Evolutionary conservation across 2,329 filamentous ascomycete species (phyloP), one percentile per base, ranked within the genome.

Genomic region (Pseudocercospora macadamiae): DNA sequence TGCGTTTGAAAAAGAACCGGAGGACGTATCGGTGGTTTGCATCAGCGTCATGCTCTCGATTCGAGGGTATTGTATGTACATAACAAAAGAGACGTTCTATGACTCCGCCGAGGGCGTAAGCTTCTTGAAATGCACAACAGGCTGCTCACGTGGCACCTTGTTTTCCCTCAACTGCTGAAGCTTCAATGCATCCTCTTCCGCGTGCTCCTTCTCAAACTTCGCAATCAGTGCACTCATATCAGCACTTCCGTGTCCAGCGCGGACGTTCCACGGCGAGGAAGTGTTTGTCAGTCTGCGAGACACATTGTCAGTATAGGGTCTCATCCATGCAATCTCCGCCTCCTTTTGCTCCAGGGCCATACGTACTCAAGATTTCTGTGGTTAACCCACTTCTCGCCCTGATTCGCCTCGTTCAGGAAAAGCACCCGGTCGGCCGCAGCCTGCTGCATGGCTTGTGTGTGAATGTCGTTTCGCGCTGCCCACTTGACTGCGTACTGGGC

Each of bases 341-440:
- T n/a, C n/a, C n/a, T n/a, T n/a, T n/a, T n/a, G n/a, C n/a, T n/a
- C n/a, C n/a, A n/a, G n/a, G n/a, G n/a, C n/a, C n/a, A n/a, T n/a
- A 83, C 86, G 62, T 82, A 89, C 87, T 89, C 87, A 30, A 83
- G 85, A 67, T 83, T 86, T 70, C 75, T 83, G 73, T 89, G 72
- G 18, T 85, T 79, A 44, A 85, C 76, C 65, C 79, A 73, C 47
- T 68, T 68, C 54, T 75, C 77, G 64, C 78, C 74, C 19, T 75
- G 68, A 59, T 75, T 78, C 26, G 80, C 76, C 68, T 73, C 73
- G 63, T 78, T 77, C 64, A 75, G 59, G 71, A 88, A 87, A 65
- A 89, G 71, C 65, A 86, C 83, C 61, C 83, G 77, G 71, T 89
- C 86, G 51, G 78, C 75, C 32, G 83, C 86, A 21, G 86, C 86